These are phyloP conservation scores for Casuarina glauca DNA, from an alignment of 306 rosid species.

Conservation along the genomic window DNA sequence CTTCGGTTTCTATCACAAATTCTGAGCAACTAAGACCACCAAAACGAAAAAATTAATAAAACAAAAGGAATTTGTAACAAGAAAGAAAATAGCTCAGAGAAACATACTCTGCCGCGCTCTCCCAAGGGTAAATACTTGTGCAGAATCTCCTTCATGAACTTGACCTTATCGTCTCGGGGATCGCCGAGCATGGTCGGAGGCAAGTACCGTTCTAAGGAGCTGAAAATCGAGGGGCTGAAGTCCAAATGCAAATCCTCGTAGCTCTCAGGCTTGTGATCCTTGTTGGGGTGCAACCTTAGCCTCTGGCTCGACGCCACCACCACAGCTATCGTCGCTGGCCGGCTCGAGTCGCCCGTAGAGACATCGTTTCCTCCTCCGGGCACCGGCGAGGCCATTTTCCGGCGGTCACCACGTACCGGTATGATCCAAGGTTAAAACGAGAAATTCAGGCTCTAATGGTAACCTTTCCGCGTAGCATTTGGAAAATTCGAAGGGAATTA, in stretches of 20 bases:
- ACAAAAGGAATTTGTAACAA: not conserved
- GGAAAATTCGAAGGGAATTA: not conserved
- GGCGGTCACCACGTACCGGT: slow-evolving; percentile 31
- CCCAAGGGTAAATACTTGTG: slow-evolving; percentile 42
- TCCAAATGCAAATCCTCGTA: slow-evolving; percentile 50
- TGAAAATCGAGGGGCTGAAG: slow-evolving; percentile 43
- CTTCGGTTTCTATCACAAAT: not conserved
- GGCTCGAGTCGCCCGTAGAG: not conserved
- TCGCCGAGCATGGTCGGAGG: slow-evolving; percentile 42
- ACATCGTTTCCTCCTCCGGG: slow-evolving; percentile 29
- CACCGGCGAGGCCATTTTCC: not conserved
- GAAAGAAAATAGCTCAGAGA: not conserved
- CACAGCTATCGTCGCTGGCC: slow-evolving; percentile 3
- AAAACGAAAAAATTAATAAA: too few relatives aligned
- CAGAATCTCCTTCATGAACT: slow-evolving; percentile 50
- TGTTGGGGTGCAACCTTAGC: slow-evolving; percentile 48
- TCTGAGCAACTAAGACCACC: not conserved
- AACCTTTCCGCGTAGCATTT: not conserved
- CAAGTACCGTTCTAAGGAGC: slow-evolving; percentile 45
- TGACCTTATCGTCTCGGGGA: slow-evolving; percentile 47
- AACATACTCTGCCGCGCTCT: slow-evolving; percentile 48
- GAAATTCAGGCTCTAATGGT: not conserved
- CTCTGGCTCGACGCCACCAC: slow-evolving; percentile 31
- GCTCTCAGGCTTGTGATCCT: slow-evolving; percentile 48
- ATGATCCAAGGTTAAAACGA: slow-evolving; percentile 21